Base-by-base conservation (phyloP, 257 asterid species). In the Capsicum rhomboideum region DNA sequence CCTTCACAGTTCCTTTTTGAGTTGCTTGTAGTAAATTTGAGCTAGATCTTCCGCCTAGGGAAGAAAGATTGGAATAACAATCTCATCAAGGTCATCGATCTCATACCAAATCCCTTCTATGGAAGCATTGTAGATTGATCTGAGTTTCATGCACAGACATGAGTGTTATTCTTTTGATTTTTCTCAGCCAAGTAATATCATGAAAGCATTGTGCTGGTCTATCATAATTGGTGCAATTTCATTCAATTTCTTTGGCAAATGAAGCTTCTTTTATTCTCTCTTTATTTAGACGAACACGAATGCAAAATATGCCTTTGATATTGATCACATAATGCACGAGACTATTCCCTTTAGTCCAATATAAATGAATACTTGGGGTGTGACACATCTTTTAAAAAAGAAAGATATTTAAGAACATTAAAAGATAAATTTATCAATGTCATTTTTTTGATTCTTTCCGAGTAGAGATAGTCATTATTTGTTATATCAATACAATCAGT, bases 1-100 rank as follows among this genome's bases (percentile, higher is more conserved):
- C 98, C 0, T 95, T 21, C 46, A 77, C 95, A 0, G 80, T 93
- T 7, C 98, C 97, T 0, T 92, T 88, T 82, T 93, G 90, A 95
- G 90, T 63, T 20, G 13, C 1, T 31, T 44, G 52, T 26, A 16
- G 56, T 58, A 58, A 81, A 26, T 11, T 81, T 44, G 66, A 64
- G 34, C 64, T 46, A 31, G 44, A 31, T 12, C 54, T 54, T 37
- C 68, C 17, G 44, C 11, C 59, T 34, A 34, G 40, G 4, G 40
- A 5, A 34, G 40, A 2, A 31, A 34, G 40, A 34, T 34, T 34
- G 40, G 40, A 34, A 34, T 34, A 34, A 2, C 40, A 34, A 34
- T 34, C 40, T 34, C 40, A 34, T 34, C 40, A 5, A 34, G 40
- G 4, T 34, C 40, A n/a, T n/a, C n/a, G n/a, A n/a, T n/a, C n/a